Percentiles rank a stretch among this genome's conserved stretches.
These are phyloP conservation scores for Gymnopilus dilepis DNA, from an alignment of 768 basidiomycete genomes.

Conservation along the genomic window DNA sequence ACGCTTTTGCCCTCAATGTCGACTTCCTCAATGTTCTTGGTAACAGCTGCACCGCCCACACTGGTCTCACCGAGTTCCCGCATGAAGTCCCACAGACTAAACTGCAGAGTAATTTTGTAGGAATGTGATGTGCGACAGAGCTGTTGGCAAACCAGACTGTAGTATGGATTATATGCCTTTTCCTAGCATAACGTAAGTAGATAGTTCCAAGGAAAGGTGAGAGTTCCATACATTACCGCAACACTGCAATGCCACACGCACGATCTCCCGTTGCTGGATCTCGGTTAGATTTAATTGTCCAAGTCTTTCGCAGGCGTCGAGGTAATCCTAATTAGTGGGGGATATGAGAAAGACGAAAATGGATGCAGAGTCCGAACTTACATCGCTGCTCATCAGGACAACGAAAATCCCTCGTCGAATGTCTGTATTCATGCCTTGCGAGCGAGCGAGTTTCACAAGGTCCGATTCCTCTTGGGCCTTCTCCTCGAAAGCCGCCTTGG, in stretches of 20 bases:
- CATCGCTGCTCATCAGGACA: slow-evolving; percentile 94
- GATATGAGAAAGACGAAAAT: background rate
- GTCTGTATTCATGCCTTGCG: slow-evolving; percentile 99
- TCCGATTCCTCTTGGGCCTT: slow-evolving; percentile 34
- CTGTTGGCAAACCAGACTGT: slow-evolving; percentile 86
- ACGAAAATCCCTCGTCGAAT: slow-evolving; percentile 91
- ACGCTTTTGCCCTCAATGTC: slow-evolving; percentile 58
- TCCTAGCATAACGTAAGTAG: slow-evolving; percentile 57
- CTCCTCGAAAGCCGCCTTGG: slow-evolving; percentile 29
- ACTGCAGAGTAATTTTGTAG: slow-evolving; percentile 92
- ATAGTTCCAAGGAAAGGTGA: background rate
- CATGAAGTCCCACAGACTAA: slow-evolving; percentile 95
- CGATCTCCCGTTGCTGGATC: slow-evolving; percentile 91
- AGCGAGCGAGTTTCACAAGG: slow-evolving; percentile 81
- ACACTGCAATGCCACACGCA: slow-evolving; percentile 93
- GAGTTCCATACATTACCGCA: slow-evolving; percentile 76
- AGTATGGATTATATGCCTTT: slow-evolving; percentile 93
- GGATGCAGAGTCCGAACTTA: slow-evolving; percentile 42
- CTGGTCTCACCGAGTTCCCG: slow-evolving; percentile 85
- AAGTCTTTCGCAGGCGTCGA: slow-evolving; percentile 94
- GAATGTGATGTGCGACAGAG: slow-evolving; percentile 81
- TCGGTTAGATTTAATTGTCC: slow-evolving; percentile 84
- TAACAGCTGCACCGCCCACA: slow-evolving; percentile 80
- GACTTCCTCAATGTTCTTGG: slow-evolving; percentile 65
- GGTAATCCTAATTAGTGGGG: slow-evolving; percentile 71